These are phyloP conservation scores for Exutisphaerella laricina DNA, from an alignment of 2,329 filamentous ascomycete species.

Conservation along the genomic window DNA sequence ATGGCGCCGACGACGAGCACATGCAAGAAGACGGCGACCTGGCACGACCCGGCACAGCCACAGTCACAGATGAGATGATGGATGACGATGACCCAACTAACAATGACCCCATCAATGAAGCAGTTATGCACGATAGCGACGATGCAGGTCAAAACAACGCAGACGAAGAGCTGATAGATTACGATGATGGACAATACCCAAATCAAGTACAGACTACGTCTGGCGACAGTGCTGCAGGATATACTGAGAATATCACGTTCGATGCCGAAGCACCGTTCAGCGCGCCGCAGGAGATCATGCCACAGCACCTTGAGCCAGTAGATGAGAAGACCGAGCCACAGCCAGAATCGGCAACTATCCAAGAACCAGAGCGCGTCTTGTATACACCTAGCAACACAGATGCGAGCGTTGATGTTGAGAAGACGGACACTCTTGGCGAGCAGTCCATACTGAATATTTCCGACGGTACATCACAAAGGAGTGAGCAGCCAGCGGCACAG, in stretches of 20 bases:
- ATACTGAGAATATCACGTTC: too few species aligned
- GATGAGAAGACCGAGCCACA: constrained; percentile 19
- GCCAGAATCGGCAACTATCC: constrained; percentile 14
- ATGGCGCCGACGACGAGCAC: constrained; percentile 49
- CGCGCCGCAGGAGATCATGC: constrained; percentile 2
- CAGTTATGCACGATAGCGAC: constrained; percentile 29
- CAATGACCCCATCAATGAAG: constrained; percentile 25
- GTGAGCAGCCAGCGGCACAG: too few species aligned
- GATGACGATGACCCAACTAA: constrained; percentile 26
- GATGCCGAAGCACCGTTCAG: too few species aligned
- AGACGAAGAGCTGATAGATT: constrained; percentile 37
- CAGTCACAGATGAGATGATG: constrained; percentile 33
- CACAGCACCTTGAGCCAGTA: constrained; percentile 9
- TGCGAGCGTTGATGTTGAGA: too few species aligned
- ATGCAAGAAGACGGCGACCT: constrained; percentile 51
- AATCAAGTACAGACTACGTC: too few species aligned
- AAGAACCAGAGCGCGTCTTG: too few species aligned
- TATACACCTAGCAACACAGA: too few species aligned
- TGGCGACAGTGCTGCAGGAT: too few species aligned
- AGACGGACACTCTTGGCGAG: too few species aligned
- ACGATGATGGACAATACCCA: constrained; percentile 26
- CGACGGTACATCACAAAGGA: too few species aligned
- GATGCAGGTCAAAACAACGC: constrained; percentile 7
- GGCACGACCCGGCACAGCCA: constrained; percentile 37
- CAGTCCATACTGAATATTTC: too few species aligned